A percentile compares a stretch with the other conserved stretches of the same genome.
phyloP scores from a whole-genome alignment of 129 eudicot species.

The Smallanthus sonchifolius region DNA sequence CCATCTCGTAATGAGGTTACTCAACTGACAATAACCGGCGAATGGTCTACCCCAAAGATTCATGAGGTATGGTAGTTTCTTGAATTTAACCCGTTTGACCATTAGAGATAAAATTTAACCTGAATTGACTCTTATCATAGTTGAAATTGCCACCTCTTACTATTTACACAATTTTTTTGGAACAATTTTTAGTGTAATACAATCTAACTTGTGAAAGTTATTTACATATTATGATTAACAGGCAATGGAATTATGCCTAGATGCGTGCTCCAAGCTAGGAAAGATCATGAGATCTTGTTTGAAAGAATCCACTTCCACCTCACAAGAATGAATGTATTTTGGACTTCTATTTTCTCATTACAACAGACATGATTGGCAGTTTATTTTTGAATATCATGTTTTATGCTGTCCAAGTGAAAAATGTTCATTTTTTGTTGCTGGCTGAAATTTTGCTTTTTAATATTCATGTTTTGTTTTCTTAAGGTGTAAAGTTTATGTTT shows the following conservation, averaged over 20 bases:
- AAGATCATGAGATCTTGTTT: constrained; percentile 77
- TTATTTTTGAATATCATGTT: constrained; percentile 21
- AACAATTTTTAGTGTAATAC: neutral
- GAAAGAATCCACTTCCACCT: constrained; percentile 64
- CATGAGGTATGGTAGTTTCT: constrained; percentile 53
- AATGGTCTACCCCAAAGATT: constrained; percentile 84
- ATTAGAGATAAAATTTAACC: neutral
- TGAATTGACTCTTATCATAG: neutral
- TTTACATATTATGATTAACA: constrained; percentile 27
- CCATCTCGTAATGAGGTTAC: constrained; percentile 91
- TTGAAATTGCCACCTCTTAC: neutral
- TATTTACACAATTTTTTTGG: neutral
- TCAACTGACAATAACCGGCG: constrained; percentile 78
- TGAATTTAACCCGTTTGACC: neutral
- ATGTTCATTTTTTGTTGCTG: constrained; percentile 1
- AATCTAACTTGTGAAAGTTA: neutral
- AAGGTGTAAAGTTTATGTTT: neutral
- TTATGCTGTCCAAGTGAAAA: constrained; percentile 24
- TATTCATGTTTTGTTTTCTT: constrained; percentile 4
- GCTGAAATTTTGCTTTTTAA: constrained; percentile 22
- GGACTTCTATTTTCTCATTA: constrained; percentile 1
- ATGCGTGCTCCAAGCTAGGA: constrained; percentile 84
- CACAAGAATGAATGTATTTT: constrained; percentile 36
- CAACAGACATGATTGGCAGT: constrained; percentile 19
- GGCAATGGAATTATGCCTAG: constrained; percentile 89